Evolutionary conservation across 805 yeast species (phyloP), one percentile per base, ranked within the genome.

Genomic region (Ogataea polymorpha): DNA sequence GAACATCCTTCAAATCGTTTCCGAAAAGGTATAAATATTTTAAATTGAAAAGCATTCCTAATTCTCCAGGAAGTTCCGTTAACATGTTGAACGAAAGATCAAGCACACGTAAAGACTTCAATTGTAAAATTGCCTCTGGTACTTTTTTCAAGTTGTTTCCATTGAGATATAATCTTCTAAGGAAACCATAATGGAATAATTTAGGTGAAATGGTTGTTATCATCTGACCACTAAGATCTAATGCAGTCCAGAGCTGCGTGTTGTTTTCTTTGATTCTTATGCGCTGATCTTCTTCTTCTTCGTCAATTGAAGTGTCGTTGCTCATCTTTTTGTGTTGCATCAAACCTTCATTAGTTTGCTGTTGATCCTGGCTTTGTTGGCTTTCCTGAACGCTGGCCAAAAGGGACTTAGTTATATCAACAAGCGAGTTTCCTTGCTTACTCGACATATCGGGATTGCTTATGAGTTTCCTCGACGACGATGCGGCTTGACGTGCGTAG

Each of bases 201-300:
- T 80, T 80, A 15, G 83, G 77, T n/a, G 87, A 77, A 23, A 91
- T 51, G 42, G 77, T 74, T 47, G 78, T 69, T 38, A 93, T 70
- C 24, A 91, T 86, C 63, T 93, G 95, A 45, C 96, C 96, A 49
- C 95, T 80, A 50, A 91, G 70, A 66, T 93, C 99, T 50, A 93
- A 69, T 5, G 90, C 91, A 39, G 95, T 85, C 99, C 99, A 93
- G 58, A 86, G 74, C 66, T 90, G 97, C 45, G 81, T 82, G 26
- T 84, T 79, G 56, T 72, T 71, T 20, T 78, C 74, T 47, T 72
- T 72, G 26, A 71, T 64, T 62, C 80, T 72, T 66, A 79, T 74
- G 61, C 84, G 67, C 59, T 80, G 80, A 54, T 77, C 81, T 56
- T 80, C 83, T 53, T 77, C 79, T 55, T 80, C 84, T 54, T 82